Conservation (phyloP, 805 yeast genomes). For the Ascoidea rubescens region DNA sequence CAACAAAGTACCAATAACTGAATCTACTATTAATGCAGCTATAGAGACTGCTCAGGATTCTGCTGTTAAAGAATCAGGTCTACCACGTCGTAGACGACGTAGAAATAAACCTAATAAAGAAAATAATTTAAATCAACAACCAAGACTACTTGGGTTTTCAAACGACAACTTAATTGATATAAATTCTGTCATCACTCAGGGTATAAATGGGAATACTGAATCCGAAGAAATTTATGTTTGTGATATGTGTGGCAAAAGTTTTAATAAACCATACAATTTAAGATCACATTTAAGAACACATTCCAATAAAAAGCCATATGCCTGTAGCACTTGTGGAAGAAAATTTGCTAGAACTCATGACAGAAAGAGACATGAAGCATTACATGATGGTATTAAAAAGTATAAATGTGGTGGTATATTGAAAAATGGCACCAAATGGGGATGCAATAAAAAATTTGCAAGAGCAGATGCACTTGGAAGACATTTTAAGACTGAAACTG, state of each 20-base stretch:
- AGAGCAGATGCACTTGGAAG: constrained; percentile 68
- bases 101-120: neutral
- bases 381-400: constrained; percentile 63
- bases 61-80: constrained; percentile 19
- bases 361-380: constrained; percentile 57
- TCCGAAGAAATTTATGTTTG: constrained; percentile 25
- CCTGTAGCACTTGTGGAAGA: constrained; percentile 48
- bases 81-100: constrained; percentile 3
- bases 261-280: constrained; percentile 69
- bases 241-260: constrained; percentile 56
- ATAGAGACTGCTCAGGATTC: constrained; percentile 11
- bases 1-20: constrained; percentile 1
- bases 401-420: constrained; percentile 53
- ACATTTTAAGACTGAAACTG: constrained; percentile 66
- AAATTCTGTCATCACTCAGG: neutral
- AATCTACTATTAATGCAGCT: constrained; percentile 7
- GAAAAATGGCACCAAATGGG: constrained; percentile 55
- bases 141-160: neutral
- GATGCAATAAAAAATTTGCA: constrained; percentile 66
- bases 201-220: neutral
- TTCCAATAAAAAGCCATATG: constrained; percentile 57
- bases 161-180: neutral
- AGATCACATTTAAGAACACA: constrained; percentile 73
- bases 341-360: constrained; percentile 72
- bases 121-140: no score